Base-by-base conservation (phyloP, 805 yeast species). In the Kazachstania africana region DNA sequence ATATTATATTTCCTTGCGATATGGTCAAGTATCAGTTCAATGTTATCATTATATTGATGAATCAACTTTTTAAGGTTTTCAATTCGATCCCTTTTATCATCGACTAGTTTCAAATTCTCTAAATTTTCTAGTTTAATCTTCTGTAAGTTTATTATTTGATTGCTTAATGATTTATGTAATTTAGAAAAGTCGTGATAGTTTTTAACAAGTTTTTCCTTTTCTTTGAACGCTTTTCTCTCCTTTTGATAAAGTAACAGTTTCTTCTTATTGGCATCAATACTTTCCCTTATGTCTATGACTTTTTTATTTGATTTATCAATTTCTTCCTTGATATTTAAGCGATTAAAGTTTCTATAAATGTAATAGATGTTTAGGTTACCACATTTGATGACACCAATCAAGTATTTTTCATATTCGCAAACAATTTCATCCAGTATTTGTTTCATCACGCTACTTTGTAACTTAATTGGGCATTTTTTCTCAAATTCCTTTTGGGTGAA, bases 321-420 rank as follows among this genome's bases (percentile, higher is more conserved):
- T 14, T 27, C 27, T 12, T 12, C 18, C 8, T 27, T 24, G 6
- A 32, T 12, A 6, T 24, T 14, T 10, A 20, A 18, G 8, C 6
- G 6, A 12, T 28, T 32, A 16, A 10, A 12, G 12, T 28, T 9
- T 3, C 28, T 31, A 24, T 27, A 32, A 12, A 32, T 18, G 15
- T 28, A 72, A 36, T 68, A 72, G 3, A 70, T 51, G 32, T 66
- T 67, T 10, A 66, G 57, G 10, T 58, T 55, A 0, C 79, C 80
- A 45, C 78, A 71, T 46, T 72, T 73, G 37, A 68, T 74, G 24
- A 62, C 59, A 27, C 60, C 62, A 6, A 39, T 12, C 6, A 34
- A 16, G 5, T 28, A 20, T 3, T 36, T 29, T 10, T 27, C 22
- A 8, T 8, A 28, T 3, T 37, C 41, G 21, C 21, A 24, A 9